Evolutionary conservation across 306 rosid species (phyloP), one percentile per base, ranked within the genome.

Genomic region (Alnus glutinosa): DNA sequence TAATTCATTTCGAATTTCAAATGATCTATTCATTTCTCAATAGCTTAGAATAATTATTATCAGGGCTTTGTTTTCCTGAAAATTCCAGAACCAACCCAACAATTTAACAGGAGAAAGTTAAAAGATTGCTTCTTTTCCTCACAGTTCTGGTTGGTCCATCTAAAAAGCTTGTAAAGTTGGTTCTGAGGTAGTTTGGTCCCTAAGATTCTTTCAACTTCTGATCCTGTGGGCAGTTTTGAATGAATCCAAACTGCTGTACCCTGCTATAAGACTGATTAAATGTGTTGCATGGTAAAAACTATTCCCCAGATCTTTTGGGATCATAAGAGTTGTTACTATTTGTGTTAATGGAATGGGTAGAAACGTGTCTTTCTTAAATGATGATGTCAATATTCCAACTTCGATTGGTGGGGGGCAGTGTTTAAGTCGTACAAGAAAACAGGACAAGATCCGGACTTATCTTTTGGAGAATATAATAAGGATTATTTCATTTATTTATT

Each of bases 361-460:
- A 75, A 73, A 54, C 70, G 69, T 75, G 74, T 34, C 7, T 34
- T 15, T 7, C 39, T 63, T 1, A 34, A 62, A 62, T 62, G 69
- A 30, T 12, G 5, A 32, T 62, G 32, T 14, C 69, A 62, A 62
- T 62, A 32, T 62, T 62, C 69, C 42, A 62, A 62, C 16, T 34
- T 34, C n/a, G 75, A 71, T 55, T 67, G 74, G 79, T 83, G 82
- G 82, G 49, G 76, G 80, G 36, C 44, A 36, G 55, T 50, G 78
- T 79, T 77, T 75, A 72, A 64, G 66, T 69, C 80, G 82, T 58
- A 77, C 78, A 85, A 77, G 42, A 79, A 72, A 79, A 86, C 57
- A 79, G 76, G 85, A 51, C 77, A 75, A 78, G 82, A 78, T 80
- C 79, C 75, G 77, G 57, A 81, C 78, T 79, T 81, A 79, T 87